Base-by-base conservation (phyloP, 805 yeast species). In the Torulaspora microellipsoides region DNA sequence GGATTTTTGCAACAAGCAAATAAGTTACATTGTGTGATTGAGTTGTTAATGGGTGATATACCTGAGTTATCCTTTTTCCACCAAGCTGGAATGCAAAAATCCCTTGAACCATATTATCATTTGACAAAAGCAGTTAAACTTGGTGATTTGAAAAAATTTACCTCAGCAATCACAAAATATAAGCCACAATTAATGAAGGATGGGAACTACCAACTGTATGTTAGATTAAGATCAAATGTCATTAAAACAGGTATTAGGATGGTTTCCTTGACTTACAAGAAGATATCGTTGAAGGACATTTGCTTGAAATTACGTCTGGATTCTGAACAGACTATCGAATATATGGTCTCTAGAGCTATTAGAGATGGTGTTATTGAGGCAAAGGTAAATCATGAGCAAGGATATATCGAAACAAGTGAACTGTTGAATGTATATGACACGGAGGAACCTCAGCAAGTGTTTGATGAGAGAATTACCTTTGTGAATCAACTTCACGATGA, bases 361-460 rank as follows among this genome's bases (percentile, higher is more conserved):
- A 81, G 96, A 59, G 99, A 93, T 64, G 96, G 96, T 47, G 98
- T 93, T 40, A 87, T 93, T 62, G 98, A 93, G 59, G 98, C 99
- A 3, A 78, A 80, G 43, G 85, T 93, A 54, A 86, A 93, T 63
- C 96, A 90, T 67, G 87, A 86, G 60, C 74, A 78, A 50, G 97
- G 97, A 1, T 90, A 71, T 64, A 90, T 93, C 85, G 90, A 89
- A 68, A 83, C 95, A 31, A 83, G 80, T 54, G 99, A 93, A 65
- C 69, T 87, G 46, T 69, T 80, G 58, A 96, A 93, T 64, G 77
- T 90, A 38, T 93, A 93, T 66, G 83, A 93, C 8, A 88, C 98
- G 0, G 77, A 73, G 36, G 82, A 81, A 57, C 99, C 99, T 28
- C 96, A 88, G 67, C 70, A 68, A 12, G 85, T 88, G 46, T 88